Evolutionary conservation across 2,329 filamentous ascomycete genomes (phyloP).

Genomic region (Myotisia sp.): DNA sequence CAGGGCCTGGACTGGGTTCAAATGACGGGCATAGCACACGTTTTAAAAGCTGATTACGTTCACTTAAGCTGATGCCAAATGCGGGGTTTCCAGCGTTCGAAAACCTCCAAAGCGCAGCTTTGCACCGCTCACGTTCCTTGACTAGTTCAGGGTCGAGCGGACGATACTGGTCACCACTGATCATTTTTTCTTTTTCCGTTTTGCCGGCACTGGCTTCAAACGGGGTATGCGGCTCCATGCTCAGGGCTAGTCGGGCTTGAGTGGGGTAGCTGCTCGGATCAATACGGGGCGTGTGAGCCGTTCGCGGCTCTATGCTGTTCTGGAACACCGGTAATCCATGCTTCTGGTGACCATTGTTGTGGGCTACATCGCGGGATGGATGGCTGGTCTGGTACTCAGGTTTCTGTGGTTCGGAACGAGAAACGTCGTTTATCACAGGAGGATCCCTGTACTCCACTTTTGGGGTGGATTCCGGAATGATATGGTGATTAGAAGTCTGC

Average conservation of each 20-base stretch:
- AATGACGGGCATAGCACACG: slow-evolving; percentile 25
- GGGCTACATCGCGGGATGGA: slow-evolving; percentile 25
- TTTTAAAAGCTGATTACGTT: slow-evolving; percentile 27
- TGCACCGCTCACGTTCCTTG: slow-evolving; percentile 73
- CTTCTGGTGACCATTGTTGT: slow-evolving; percentile 23
- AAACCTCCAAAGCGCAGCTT: slow-evolving; percentile 66
- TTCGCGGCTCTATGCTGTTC: slow-evolving; percentile 24
- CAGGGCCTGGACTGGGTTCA: slow-evolving; percentile 19
- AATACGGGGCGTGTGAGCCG: slow-evolving; percentile 20
- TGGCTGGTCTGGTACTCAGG: slow-evolving; percentile 24
- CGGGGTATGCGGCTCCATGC: slow-evolving; percentile 28
- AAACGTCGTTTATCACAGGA: slow-evolving; percentile 26
- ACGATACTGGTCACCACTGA: slow-evolving; percentile 62
- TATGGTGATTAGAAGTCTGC: slow-evolving; percentile 23
- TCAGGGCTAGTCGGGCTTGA: slow-evolving; percentile 30
- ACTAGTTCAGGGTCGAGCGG: slow-evolving; percentile 65
- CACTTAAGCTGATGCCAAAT: slow-evolving; percentile 48
- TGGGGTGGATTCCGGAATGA: slow-evolving; percentile 24
- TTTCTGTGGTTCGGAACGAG: slow-evolving; percentile 25
- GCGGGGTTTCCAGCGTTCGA: slow-evolving; percentile 70
- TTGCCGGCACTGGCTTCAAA: slow-evolving; percentile 31
- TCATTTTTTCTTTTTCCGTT: slow-evolving; percentile 83
- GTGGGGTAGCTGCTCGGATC: slow-evolving; percentile 30
- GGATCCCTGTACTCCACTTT: slow-evolving; percentile 30
- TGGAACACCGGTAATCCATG: slow-evolving; percentile 26